Base-by-base conservation (phyloP, 2,329 filamentous ascomycete genomes). In the Fusarium haematococcum region DNA sequence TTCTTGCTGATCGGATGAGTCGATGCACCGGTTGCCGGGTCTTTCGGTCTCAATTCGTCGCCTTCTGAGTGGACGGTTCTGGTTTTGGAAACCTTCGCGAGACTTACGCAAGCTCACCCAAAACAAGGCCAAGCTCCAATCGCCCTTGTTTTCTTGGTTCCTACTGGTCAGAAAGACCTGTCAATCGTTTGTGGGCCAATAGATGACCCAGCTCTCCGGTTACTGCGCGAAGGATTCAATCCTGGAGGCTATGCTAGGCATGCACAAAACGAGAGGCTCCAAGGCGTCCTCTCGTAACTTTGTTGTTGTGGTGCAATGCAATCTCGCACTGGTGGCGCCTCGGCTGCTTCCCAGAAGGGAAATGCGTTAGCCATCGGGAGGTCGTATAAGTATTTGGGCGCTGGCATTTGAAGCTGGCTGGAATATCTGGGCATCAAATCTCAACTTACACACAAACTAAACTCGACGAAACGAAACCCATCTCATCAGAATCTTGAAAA, bases 51-150 rank as follows among this genome's bases (percentile, higher is more conserved):
- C 20, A 33, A 33, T 48, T 35, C 30, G 5, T 30, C 8, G 41
- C 14, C n/a, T 48, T 48, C 39, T 43, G 59, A 16, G 37, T 57
- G 50, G 33, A 52, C 33, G 32, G 54, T 41, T 61, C 39, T 73
- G 35, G 7, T 16, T 37, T 37, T 37, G 56, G 41, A 30, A 39
- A 25, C 62, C 48, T 60, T 45, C 43, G 35, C 50, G 60, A 71
- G 56, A 66, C 71, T 74, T 75, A 75, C 71, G 71, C 64, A 74
- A 52, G 65, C 67, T 70, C 50, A n/a, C 27, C 16, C 20, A 11
- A 43, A 45, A 39, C 56, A 48, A 59, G 58, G 57, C 64, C 67
- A 74, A 68, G 63, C 60, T 65, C 35, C 48, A 68, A 50, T 54
- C 20, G 37, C 30, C 33, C 30, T 63, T 60, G 58, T 30, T 30